Base-by-base conservation (phyloP, 73 alveolate genomes). In the Tetrahymena thermophila region DNA sequence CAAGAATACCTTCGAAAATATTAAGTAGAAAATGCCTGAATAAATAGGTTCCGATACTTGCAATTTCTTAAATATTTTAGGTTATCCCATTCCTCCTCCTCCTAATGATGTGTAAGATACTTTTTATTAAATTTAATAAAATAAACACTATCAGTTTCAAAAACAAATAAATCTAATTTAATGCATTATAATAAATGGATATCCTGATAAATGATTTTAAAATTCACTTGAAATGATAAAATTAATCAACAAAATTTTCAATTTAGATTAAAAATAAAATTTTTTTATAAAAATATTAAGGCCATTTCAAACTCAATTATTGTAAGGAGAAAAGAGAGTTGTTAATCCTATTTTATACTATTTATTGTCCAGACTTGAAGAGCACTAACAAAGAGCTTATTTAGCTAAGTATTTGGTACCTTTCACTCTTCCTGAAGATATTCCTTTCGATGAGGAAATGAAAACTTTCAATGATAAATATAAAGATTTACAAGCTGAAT, bases 401-500 rank as follows among this genome's bases (percentile, higher is more conserved):
- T 96, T 98, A 31, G 98, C 99, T 93, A 97, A 98, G 96, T 97
- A 96, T 96, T 97, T 98, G 95, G 98, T 98, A 35, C 99, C 99
- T 37, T 96, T 98, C 19, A 94, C 97, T 28, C 96, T 98, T 71
- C 98, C 99, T 56, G 99, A 98, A 44, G 99, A 98, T 95, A 97
- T 95, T 96, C 94, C 96, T 93, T 97, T 98, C 94, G 99, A 98
- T 94, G 99, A 98, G 44, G 99, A 98, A 31, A 98, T 98, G 93
- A 93, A 97, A 40, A 98, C 97, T 84, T 96, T 98, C 94, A 96
- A 95, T 94, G 97, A 97, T 85, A 95, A 97, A 93, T 97, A 97
- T 94, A 98, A 98, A 95, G 99, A 98, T 85, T 95, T 97, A 21
- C 97, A 98, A 95, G 99, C 99, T 56, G 99, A 98, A 94, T 98